Evolutionary conservation across 805 yeast genomes (phyloP).

Genomic region (Candida tallmaniae): DNA sequence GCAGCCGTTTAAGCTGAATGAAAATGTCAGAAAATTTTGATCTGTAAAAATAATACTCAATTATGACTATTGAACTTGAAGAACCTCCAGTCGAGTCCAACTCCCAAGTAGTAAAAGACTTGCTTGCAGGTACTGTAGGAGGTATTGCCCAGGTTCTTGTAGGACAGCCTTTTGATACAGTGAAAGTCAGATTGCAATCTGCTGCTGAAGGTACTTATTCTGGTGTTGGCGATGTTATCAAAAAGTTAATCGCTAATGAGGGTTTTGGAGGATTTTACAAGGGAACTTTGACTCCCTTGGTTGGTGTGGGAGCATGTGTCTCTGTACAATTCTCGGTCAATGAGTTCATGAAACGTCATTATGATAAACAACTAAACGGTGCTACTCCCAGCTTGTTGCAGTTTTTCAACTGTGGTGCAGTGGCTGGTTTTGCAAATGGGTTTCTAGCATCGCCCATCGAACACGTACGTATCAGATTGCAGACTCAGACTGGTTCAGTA

Average conservation of each 20-base stretch:
- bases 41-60: no score
- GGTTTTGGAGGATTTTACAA: constrained; percentile 41
- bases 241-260: constrained; percentile 50
- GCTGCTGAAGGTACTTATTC: constrained; percentile 71
- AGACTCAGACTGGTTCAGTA: constrained; percentile 68
- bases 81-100: constrained; percentile 35
- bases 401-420: constrained; percentile 77
- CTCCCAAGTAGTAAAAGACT: constrained; percentile 61
- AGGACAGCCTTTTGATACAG: constrained; percentile 95
- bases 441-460: constrained; percentile 91
- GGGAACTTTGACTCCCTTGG: constrained; percentile 43
- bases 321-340: constrained; percentile 94
- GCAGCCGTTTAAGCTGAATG: no score
- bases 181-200: constrained; percentile 84
- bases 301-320: constrained; percentile 89
- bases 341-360: constrained; percentile 86
- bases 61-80: constrained; percentile 41
- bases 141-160: constrained; percentile 93
- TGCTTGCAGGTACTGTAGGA: constrained; percentile 89
- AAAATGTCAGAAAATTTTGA: no score
- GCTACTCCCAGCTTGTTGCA: constrained; percentile 52
- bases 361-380: constrained; percentile 44
- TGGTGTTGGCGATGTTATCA: constrained; percentile 75
- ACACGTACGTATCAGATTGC: constrained; percentile 89
- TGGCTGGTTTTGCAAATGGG: constrained; percentile 91